These are phyloP conservation scores for Tuctoria greenei DNA, from an alignment of 176 grass and related monocot genomes.

Conservation along the genomic window DNA sequence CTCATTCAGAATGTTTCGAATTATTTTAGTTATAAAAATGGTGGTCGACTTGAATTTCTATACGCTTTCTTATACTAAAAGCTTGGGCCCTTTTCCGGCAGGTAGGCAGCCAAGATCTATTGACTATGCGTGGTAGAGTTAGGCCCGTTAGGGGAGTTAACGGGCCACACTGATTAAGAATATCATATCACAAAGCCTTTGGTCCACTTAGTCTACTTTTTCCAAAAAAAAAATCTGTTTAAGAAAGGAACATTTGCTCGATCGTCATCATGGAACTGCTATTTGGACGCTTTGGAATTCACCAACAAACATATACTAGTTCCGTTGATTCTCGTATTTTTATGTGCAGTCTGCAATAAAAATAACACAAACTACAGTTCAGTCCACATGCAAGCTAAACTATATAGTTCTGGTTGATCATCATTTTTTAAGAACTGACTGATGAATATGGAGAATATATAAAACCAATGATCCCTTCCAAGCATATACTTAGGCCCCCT, in stretches of 20 bases:
- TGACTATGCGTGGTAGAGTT: background rate
- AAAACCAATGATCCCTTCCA: too few relatives aligned
- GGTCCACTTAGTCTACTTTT: background rate
- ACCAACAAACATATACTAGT: background rate
- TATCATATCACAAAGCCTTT: background rate
- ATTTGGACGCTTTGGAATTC: background rate
- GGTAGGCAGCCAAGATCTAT: background rate
- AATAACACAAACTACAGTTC: too few relatives aligned
- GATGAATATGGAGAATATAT: too few relatives aligned
- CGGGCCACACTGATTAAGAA: background rate
- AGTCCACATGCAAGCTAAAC: too few relatives aligned
- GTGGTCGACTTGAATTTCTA: background rate
- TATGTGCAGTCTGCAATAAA: background rate
- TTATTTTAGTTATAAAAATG: background rate
- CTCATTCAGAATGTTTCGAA: background rate
- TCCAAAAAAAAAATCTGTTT: background rate
- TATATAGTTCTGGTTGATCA: too few relatives aligned
- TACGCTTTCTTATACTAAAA: background rate
- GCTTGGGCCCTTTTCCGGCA: conserved; percentile 24
- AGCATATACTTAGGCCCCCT: too few relatives aligned
- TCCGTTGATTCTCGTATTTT: background rate
- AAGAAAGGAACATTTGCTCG: background rate
- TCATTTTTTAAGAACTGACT: too few relatives aligned
- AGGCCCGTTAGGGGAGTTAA: background rate
- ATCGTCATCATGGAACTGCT: background rate